These are phyloP conservation scores for Calonectria pauciramosa DNA, from an alignment of 2,329 filamentous ascomycete genomes.

Conservation along the genomic window DNA sequence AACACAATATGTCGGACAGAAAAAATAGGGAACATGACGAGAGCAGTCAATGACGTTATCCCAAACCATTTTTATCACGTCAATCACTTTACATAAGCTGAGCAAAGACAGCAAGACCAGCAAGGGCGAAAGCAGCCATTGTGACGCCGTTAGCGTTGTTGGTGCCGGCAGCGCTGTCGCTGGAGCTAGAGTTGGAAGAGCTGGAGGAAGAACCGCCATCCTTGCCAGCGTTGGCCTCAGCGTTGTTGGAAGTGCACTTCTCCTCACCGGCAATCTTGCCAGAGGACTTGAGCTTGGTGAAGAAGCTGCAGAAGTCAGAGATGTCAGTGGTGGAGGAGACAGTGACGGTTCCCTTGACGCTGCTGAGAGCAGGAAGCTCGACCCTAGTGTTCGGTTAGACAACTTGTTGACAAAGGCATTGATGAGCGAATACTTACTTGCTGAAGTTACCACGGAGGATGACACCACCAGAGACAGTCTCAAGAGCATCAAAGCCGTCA, in stretches of 20 bases:
- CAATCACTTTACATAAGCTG: slow-evolving; percentile 64
- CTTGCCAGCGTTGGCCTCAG: slow-evolving; percentile 64
- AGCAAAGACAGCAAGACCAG: slow-evolving; percentile 61
- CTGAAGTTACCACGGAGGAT: slow-evolving; percentile 88
- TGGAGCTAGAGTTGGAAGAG: slow-evolving; percentile 44
- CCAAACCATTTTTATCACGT: slow-evolving; percentile 46
- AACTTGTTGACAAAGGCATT: not conserved
- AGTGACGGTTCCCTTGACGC: slow-evolving; percentile 81
- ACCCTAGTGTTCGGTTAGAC: slow-evolving; percentile 66
- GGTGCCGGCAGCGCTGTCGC: slow-evolving; percentile 60
- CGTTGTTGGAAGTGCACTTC: slow-evolving; percentile 65
- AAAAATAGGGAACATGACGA: slow-evolving; percentile 51
- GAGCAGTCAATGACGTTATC: slow-evolving; percentile 54
- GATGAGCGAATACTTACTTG: slow-evolving; percentile 69
- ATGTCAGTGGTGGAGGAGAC: slow-evolving; percentile 77
- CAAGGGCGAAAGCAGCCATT: slow-evolving; percentile 62
- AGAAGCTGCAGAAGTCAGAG: slow-evolving; percentile 65
- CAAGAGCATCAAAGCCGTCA: slow-evolving; percentile 76
- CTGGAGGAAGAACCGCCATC: slow-evolving; percentile 48
- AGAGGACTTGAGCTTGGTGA: slow-evolving; percentile 57
- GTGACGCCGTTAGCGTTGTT: slow-evolving; percentile 60
- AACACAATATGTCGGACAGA: slow-evolving; percentile 53
- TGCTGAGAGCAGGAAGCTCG: slow-evolving; percentile 73
- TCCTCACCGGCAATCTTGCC: slow-evolving; percentile 59
- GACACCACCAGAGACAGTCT: slow-evolving; percentile 82